A percentile compares a stretch with the other conserved stretches of the same genome.
Evolutionary conservation across 202 grass and related monocot species (phyloP).

Genomic region (Brachypodium distachyon): DNA sequence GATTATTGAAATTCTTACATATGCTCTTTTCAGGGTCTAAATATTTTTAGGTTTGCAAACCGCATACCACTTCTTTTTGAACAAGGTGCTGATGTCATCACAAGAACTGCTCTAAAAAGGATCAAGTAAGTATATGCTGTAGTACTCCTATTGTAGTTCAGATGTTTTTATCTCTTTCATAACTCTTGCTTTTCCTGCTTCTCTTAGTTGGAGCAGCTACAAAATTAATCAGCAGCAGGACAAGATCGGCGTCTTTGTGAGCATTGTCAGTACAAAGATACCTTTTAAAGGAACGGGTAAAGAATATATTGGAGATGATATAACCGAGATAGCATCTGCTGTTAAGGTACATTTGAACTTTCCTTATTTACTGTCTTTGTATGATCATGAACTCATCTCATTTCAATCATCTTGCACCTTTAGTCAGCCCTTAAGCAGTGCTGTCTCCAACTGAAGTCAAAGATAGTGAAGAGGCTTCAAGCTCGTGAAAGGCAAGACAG

Average conservation of each 20-base stretch:
- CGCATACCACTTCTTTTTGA: conserved; percentile 93
- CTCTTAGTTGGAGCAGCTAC: conserved; percentile 79
- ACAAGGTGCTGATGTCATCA: conserved; percentile 95
- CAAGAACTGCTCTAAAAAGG: conserved; percentile 88
- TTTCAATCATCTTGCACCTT: conserved; percentile 12
- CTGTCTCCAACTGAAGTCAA: conserved; percentile 89
- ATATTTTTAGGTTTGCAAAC: conserved; percentile 97
- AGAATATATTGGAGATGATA: conserved; percentile 97
- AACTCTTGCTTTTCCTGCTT: not conserved
- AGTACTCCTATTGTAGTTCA: not conserved
- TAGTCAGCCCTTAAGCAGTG: conserved; percentile 85
- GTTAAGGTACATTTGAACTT: conserved; percentile 57
- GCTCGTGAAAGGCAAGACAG: conserved; percentile 87
- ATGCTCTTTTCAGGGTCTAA: conserved; percentile 55
- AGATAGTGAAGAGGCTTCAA: conserved; percentile 91
- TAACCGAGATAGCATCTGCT: conserved; percentile 78
- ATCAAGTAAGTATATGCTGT: conserved; percentile 55
- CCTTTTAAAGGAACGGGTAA: conserved; percentile 97
- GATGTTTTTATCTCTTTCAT: not conserved
- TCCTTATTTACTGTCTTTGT: not conserved
- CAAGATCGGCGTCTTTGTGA: conserved; percentile 94
- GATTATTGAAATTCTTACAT: conserved; percentile 1
- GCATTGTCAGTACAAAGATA: conserved; percentile 98
- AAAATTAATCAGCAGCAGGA: conserved; percentile 93
- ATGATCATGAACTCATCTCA: not conserved